Percentiles rank a stretch among this genome's conserved stretches.
Conservation (phyloP, 2,329 filamentous ascomycete genomes). For the Fusarium sp. region DNA sequence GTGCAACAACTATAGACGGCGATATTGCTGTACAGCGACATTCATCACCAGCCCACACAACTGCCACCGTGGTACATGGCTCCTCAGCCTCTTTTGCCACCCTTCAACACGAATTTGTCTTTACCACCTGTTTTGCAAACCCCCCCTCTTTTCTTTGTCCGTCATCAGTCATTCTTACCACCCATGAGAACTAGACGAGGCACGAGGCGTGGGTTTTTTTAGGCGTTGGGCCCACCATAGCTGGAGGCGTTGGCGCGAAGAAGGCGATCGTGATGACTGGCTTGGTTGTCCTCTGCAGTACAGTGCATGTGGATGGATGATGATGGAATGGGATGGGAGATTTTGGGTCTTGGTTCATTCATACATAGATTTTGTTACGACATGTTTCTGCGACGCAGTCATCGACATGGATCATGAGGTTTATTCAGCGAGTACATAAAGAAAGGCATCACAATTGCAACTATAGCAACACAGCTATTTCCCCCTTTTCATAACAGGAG, state of each 20-base stretch:
- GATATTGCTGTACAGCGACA: slow-evolving; percentile 10
- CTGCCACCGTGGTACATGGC: slow-evolving; percentile 1
- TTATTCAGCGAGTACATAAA: slow-evolving; percentile 33
- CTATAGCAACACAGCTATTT: background rate
- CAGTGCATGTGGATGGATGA: background rate
- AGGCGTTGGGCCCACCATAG: slow-evolving; percentile 33
- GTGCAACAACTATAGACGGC: slow-evolving; percentile 20
- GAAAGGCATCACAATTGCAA: slow-evolving; percentile 9
- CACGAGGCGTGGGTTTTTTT: slow-evolving; percentile 13
- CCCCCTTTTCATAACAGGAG: background rate
- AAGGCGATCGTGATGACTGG: slow-evolving; percentile 14
- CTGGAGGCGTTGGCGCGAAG: slow-evolving; percentile 38
- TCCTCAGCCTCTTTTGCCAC: background rate
- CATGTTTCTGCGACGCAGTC: slow-evolving; percentile 34
- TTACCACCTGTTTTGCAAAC: slow-evolving; percentile 24
- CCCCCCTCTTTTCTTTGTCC: slow-evolving; percentile 17
- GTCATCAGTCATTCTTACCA: slow-evolving; percentile 18
- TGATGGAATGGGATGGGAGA: slow-evolving; percentile 13
- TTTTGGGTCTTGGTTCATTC: slow-evolving; percentile 13
- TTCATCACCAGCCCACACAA: background rate
- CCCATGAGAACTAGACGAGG: slow-evolving; percentile 30
- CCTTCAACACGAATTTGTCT: slow-evolving; percentile 20
- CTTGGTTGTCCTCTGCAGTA: slow-evolving; percentile 18
- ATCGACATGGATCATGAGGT: slow-evolving; percentile 37
- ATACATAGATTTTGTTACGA: slow-evolving; percentile 42